Evolutionary conservation across 2,329 filamentous ascomycete genomes (phyloP).

Genomic region (Aspergillus pseudoterreus): DNA sequence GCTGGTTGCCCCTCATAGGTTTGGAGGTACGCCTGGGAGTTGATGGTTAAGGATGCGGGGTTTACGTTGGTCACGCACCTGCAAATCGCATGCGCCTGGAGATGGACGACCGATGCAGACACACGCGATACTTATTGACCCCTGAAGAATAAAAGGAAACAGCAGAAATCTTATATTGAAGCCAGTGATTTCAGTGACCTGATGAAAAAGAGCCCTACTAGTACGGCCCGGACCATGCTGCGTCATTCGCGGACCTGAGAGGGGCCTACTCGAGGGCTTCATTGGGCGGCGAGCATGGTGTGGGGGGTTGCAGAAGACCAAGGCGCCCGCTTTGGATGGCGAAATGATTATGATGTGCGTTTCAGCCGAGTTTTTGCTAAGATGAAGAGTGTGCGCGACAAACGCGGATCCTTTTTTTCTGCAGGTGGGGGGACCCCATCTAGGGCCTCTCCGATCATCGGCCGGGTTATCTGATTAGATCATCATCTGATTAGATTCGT

Average conservation of each 20-base stretch:
- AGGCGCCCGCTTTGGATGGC: not conserved
- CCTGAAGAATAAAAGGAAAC: not conserved
- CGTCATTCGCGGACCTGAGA: constrained; percentile 14
- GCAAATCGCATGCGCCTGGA: constrained; percentile 2
- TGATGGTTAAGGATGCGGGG: constrained; percentile 14
- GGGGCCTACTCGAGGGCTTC: constrained; percentile 1
- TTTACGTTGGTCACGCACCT: constrained; percentile 13
- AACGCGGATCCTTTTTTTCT: constrained; percentile 1
- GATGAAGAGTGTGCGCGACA: constrained; percentile 3
- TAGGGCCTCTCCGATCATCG: constrained; percentile 14
- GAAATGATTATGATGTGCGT: constrained; percentile 1
- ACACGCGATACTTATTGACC: constrained; percentile 1
- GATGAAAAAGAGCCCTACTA: not conserved
- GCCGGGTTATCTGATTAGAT: constrained; percentile 25
- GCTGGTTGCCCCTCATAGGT: constrained; percentile 11
- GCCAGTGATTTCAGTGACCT: too few species aligned
- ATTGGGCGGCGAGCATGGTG: constrained; percentile 7
- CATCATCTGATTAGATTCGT: constrained; percentile 25
- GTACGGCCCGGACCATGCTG: not conserved
- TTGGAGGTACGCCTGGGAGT: constrained; percentile 12
- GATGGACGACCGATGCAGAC: constrained; percentile 15
- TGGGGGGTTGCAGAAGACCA: constrained; percentile 2
- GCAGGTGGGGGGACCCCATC: not conserved
- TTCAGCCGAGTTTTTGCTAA: not conserved
- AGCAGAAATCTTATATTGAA: not conserved